Evolutionary conservation across 768 basidiomycete species (phyloP), one percentile per base, ranked within the genome.

Genomic region (Lyophyllum atratum): DNA sequence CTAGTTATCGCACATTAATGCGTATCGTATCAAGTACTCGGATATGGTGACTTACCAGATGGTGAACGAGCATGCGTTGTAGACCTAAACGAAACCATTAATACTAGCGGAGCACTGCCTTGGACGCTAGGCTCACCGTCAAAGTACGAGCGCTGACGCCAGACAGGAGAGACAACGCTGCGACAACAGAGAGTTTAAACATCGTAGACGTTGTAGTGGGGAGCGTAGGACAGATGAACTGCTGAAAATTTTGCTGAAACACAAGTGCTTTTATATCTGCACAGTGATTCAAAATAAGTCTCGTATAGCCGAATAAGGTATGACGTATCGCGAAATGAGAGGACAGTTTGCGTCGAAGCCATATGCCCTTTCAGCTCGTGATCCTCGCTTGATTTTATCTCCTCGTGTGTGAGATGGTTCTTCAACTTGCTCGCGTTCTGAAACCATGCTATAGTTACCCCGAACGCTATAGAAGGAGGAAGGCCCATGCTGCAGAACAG

Each of bases 61-160:
- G 1, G 80, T 80, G 66, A 79, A 83, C 2, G 79, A 69, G 59
- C 80, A 82, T 2, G 60, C 68, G 61, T 82, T 81, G 54, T 68
- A 63, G 6, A 76, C 50, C 56, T 57, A 25, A 12, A 28, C 21
- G 26, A 22, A n/a, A 37, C 17, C 15, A 4, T 9, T 45, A 19
- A 37, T 22, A n/a, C 22, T 4, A 25, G 9, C 2, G n/a, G n/a
- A 25, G 6, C 25, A 25, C 34, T 6, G 4, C 8, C 6, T 21
- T 12, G 11, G 8, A 10, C 9, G n/a, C 3, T 6, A 15, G 5
- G 29, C 54, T 55, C 44, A 60, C 59, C 39, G 59, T 60, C n/a
- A 60, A 40, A 3, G 54, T 60, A 31, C 54, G 59, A 48, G 59
- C 59, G 25, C 15, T 49, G 6, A 46, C 28, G 6, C 40, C 40